These are phyloP conservation scores for Brassica juncea DNA, from an alignment of 345 rosid species.

Conservation along the genomic window DNA sequence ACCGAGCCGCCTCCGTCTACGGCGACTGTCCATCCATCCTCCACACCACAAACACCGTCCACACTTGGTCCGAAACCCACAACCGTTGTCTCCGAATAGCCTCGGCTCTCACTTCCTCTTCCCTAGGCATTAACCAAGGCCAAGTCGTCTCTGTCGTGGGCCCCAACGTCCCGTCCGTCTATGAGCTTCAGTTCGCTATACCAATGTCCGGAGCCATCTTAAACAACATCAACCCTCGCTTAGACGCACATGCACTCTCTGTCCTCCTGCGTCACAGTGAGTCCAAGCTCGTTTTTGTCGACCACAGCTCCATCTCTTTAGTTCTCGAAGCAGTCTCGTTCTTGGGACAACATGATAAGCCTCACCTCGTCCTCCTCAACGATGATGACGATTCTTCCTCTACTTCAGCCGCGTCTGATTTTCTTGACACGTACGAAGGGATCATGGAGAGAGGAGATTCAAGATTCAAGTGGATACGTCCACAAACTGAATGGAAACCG, in stretches of 20 bases:
- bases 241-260: slow-evolving; percentile 58
- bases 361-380: slow-evolving; percentile 49
- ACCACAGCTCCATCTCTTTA: slow-evolving; percentile 38
- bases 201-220: slow-evolving; percentile 73
- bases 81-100: slow-evolving; percentile 75
- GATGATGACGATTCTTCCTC: slow-evolving; percentile 25
- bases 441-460: slow-evolving; percentile 48
- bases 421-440: slow-evolving; percentile 51
- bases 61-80: slow-evolving; percentile 73
- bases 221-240: slow-evolving; percentile 63
- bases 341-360: slow-evolving; percentile 21
- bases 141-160: slow-evolving; percentile 64
- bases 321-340: slow-evolving; percentile 56
- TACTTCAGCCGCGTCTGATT: slow-evolving; percentile 24
- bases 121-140: slow-evolving; percentile 45
- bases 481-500: slow-evolving; percentile 59
- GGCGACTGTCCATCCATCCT: slow-evolving; percentile 68
- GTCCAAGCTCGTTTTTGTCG: slow-evolving; percentile 67
- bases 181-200: slow-evolving; percentile 71
- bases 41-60: slow-evolving; percentile 51
- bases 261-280: slow-evolving; percentile 54
- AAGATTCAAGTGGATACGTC: slow-evolving; percentile 50
- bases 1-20: slow-evolving; percentile 73
- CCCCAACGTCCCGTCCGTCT: slow-evolving; percentile 62
- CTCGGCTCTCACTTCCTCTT: slow-evolving; percentile 59